Evolutionary conservation across 768 basidiomycete species (phyloP), one percentile per base, ranked within the genome.

Genomic region (Amylocystis lapponica): DNA sequence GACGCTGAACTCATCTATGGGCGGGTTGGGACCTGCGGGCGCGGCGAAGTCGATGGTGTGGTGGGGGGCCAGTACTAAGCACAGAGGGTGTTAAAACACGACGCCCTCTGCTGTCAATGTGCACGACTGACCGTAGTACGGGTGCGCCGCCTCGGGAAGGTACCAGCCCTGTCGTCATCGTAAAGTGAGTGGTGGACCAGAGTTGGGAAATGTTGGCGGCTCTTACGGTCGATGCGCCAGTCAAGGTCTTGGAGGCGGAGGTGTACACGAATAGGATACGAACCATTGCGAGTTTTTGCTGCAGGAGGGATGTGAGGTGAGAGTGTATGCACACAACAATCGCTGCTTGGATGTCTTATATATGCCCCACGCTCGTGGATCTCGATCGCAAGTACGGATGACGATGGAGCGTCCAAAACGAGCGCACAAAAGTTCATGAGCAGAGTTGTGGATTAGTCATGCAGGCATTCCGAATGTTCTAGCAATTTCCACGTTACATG

Each of bases 251-350:
- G 58, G 76, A 60, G 46, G 69, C 74, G 35, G 85, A 87, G 26
- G 84, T 85, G 57, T 81, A 74, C n/a, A 90, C 79, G 60, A 90
- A 83, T 52, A 88, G 79, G 27, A 88, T 61, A 34, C 58, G 57
- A 14, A 19, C 41, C 41, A 42, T 42, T 42, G 41, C 6, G 3
- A n/a, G 27, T 34, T 16, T 40, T 6, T 36, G 35, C 12, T 21
- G 35, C 19, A 17, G 11, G 22, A 11, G 23, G 32, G 4, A 33
- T 8, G 20, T 22, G 32, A 20, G 16, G 20, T 5, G 27, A 3
- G 26, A 11, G 33, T 34, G 33, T n/a, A n/a, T n/a, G n/a, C n/a
- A n/a, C n/a, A n/a, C n/a, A n/a, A n/a, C n/a, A n/a, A n/a, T n/a
- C n/a, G n/a, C n/a, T n/a, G n/a, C n/a, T n/a, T n/a, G n/a, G n/a